Base-by-base conservation (phyloP, 2,329 filamentous ascomycete genomes). In the Alternaria solani region DNA sequence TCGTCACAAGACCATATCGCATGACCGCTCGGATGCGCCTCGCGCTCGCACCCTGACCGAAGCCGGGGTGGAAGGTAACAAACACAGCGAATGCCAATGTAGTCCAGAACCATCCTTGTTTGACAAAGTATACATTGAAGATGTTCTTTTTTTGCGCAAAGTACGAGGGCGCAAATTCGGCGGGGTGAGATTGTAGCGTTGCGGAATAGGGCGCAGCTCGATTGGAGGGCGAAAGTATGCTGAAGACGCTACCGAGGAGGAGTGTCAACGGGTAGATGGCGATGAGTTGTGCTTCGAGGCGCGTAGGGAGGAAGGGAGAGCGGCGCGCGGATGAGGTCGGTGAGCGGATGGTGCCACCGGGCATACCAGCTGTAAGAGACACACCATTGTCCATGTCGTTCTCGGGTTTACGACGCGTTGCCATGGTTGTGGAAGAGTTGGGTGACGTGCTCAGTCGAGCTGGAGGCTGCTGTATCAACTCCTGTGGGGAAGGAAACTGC, bases 101-200 rank as follows among this genome's bases (percentile, higher is more conserved):
- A 30, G 92, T 89, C 95, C 95, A 99, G 51, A 89, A 86, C 95
- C 95, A 99, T 62, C 94, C 94, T 55, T 91, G 85, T 84, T 99
- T 99, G 73, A 99, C 95, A 75, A 98, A 99, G 71, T 93, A 86
- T 47, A 91, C 79, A 76, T 99, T 99, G 86, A 98, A 91, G 53
- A 97, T 71, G 81, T 99, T 99, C 78, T 88, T 86, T 81, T 99
- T 99, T 70, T 90, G 90, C 47, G 95, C 94, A 78, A 99, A 99
- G 83, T 98, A 99, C 75, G 86, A 90, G 2, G 91, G 91, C 51
- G 90, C 87, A 5, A 83, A 78, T 41, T 78, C 75, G 58, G 78
- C 84, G 4, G 83, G 79, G 79, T 92, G 90, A 12, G 90, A 86
- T 74, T 93, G 91, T 25, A 85, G 78, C 41, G 80, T 72, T 2